Evolutionary conservation across 768 basidiomycete species (phyloP).

Genomic region (Russula sp.): DNA sequence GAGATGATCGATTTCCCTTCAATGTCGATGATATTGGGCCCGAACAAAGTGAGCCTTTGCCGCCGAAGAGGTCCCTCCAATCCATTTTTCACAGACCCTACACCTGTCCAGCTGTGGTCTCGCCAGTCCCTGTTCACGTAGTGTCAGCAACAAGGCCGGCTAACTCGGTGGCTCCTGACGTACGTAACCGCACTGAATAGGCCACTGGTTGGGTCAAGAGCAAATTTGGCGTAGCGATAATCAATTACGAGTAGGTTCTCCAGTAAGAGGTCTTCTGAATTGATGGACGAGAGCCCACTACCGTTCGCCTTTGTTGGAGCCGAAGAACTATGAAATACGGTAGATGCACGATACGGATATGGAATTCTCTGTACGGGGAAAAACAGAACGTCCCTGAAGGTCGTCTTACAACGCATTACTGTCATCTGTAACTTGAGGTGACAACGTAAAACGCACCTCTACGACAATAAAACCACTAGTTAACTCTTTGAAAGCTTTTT

Average conservation of each 20-base stretch:
- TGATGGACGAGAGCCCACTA: constrained; percentile 28
- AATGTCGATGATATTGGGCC: constrained; percentile 82
- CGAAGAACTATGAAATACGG: constrained; percentile 53
- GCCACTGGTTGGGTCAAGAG: constrained; percentile 76
- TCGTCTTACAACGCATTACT: constrained; percentile 48
- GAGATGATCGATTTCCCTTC: constrained; percentile 73
- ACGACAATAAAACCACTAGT: constrained; percentile 74
- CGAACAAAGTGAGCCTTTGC: constrained; percentile 73
- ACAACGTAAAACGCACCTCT: constrained; percentile 53
- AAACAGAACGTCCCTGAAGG: constrained; percentile 74
- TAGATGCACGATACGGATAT: constrained; percentile 74
- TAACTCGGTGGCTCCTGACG: constrained; percentile 20
- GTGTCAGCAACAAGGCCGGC: background rate
- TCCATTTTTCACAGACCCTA: constrained; percentile 58
- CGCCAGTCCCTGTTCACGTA: constrained; percentile 70
- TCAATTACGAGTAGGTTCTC: constrained; percentile 63
- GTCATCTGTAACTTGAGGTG: constrained; percentile 9
- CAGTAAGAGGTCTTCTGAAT: constrained; percentile 33
- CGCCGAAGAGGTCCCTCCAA: constrained; percentile 44
- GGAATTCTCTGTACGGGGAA: constrained; percentile 59
- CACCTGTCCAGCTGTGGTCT: constrained; percentile 63
- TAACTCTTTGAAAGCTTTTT: constrained; percentile 73
- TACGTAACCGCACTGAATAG: constrained; percentile 78
- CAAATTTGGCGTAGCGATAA: constrained; percentile 89
- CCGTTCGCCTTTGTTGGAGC: constrained; percentile 16